These are phyloP conservation scores for Bryopsis sp. DNA, from an alignment of 139 green algal genomes.

Conservation along the genomic window DNA sequence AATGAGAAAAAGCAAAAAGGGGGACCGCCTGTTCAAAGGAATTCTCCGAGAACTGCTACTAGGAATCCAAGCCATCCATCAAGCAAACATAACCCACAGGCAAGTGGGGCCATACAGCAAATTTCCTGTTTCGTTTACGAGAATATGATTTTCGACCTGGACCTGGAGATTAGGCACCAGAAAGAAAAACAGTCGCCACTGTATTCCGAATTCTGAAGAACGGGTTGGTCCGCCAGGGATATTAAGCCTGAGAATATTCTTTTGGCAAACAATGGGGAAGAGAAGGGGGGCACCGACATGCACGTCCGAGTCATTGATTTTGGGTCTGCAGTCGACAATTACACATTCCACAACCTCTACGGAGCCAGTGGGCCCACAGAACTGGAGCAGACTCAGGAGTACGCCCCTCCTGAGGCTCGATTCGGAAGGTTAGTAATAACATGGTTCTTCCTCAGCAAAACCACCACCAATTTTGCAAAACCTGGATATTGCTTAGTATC, in stretches of 20 bases:
- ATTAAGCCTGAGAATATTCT: slow-evolving; percentile 74
- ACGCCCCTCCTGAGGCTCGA: slow-evolving; percentile 56
- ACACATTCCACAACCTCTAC: slow-evolving; percentile 33
- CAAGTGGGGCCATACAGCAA: neutral
- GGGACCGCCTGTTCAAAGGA: slow-evolving; percentile 20
- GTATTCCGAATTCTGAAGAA: neutral
- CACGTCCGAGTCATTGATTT: slow-evolving; percentile 65
- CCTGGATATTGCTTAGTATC: no score
- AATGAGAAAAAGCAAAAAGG: slow-evolving; percentile 22
- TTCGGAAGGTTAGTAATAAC: slow-evolving; percentile 49
- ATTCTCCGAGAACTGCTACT: slow-evolving; percentile 49
- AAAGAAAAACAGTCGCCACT: neutral
- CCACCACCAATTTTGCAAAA: no score
- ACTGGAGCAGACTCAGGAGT: slow-evolving; percentile 55
- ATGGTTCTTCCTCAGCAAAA: no score
- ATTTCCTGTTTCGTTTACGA: neutral
- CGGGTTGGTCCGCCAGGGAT: no score
- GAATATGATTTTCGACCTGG: no score
- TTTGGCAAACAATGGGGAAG: slow-evolving; percentile 17
- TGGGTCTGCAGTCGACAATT: slow-evolving; percentile 50
- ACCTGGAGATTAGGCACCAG: neutral
- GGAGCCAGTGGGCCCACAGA: slow-evolving; percentile 36
- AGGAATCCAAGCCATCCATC: slow-evolving; percentile 42
- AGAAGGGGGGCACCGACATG: slow-evolving; percentile 6
- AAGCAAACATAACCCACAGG: slow-evolving; percentile 50